Base-by-base conservation (phyloP, 1,284 basidiomycete genomes). In the Cryptococcus sp. region DNA sequence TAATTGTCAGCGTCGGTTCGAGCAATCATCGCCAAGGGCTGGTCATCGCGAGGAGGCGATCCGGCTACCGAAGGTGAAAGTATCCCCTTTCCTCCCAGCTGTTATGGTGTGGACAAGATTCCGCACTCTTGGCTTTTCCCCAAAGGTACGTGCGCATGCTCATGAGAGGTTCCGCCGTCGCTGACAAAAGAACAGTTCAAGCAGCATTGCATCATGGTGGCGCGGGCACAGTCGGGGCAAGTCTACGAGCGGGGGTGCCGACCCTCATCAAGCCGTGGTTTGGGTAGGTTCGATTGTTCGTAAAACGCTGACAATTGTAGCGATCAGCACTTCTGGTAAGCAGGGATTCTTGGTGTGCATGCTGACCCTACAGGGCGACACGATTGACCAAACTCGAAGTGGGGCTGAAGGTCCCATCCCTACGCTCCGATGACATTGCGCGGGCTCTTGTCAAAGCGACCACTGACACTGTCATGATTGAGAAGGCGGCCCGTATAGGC, bases 91-190 rank as follows among this genome's bases (percentile, higher is more conserved):
- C 80, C 80, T 2, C 62, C 67, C 5, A 74, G 64, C 27, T 78
- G 76, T 61, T 78, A 72, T 62, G 57, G 61, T 22, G 77, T 89
- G 44, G 84, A 87, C 53, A 87, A 86, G 69, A 83, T 90, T 4
- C 89, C 89, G 6, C 90, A 92, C 76, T 87, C 86, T 67, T 91
- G 89, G 89, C 80, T 92, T 15, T 90, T 91, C 80, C 86, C 87
- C 0, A 82, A 83, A 60, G 81, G 90, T 55, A 82, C 86, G 67
- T 20, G 38, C 3, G 25, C 41, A 16, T 51, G 22, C 7, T 59
- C 40, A 10, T 38, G 38, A 38, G 15, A 16, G 50, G 41, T 3
- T 20, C 8, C 31, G 31, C 31, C 22, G 45, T 35, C 8, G 58
- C 60, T 64, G 48, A 64, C 45, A 35, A 16, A 50, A n/a, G 15